Percentiles rank a stretch among this genome's conserved stretches.
These are phyloP conservation scores for Hymenoscyphus fraxineus DNA, from an alignment of 2,329 filamentous ascomycete genomes.

Conservation along the genomic window DNA sequence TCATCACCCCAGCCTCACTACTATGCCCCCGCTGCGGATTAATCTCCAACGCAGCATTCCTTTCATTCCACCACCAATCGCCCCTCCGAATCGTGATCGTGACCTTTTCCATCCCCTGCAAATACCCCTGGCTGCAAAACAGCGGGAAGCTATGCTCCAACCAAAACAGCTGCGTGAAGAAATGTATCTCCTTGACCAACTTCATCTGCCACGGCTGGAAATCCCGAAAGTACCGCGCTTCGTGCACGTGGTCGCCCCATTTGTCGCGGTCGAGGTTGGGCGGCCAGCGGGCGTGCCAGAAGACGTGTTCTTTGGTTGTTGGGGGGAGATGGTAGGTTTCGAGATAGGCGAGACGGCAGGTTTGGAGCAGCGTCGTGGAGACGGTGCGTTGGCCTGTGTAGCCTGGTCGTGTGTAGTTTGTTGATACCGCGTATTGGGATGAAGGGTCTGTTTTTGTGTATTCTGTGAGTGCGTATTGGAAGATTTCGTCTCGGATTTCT, in stretches of 20 bases:
- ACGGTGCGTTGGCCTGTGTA: slow-evolving; percentile 17
- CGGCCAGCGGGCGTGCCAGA: slow-evolving; percentile 18
- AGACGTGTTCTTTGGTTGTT: slow-evolving; percentile 22
- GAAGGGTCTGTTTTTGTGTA: slow-evolving; percentile 11
- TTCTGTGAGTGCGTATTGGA: slow-evolving; percentile 22
- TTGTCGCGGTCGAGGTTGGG: neutral
- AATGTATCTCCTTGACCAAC: slow-evolving; percentile 11
- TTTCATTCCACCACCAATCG: slow-evolving; percentile 30
- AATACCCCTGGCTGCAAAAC: slow-evolving; percentile 10
- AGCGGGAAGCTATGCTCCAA: slow-evolving; percentile 19
- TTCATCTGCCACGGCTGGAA: slow-evolving; percentile 7
- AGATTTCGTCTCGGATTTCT: slow-evolving; percentile 25
- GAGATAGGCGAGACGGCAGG: slow-evolving; percentile 24
- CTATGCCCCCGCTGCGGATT: slow-evolving; percentile 18
- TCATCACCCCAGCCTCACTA: neutral
- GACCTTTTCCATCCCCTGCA: slow-evolving; percentile 21
- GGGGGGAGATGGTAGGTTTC: slow-evolving; percentile 27
- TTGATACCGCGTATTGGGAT: slow-evolving; percentile 10
- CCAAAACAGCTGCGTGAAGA: slow-evolving; percentile 28
- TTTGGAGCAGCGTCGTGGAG: slow-evolving; percentile 21
- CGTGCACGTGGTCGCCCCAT: neutral
- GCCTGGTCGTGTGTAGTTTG: slow-evolving; percentile 22
- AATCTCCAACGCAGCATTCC: slow-evolving; percentile 20
- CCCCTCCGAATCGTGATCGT: slow-evolving; percentile 27
- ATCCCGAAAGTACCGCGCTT: slow-evolving; percentile 3